phyloP scores from a whole-genome alignment of 306 rosid genomes.

The Delonix regia region DNA sequence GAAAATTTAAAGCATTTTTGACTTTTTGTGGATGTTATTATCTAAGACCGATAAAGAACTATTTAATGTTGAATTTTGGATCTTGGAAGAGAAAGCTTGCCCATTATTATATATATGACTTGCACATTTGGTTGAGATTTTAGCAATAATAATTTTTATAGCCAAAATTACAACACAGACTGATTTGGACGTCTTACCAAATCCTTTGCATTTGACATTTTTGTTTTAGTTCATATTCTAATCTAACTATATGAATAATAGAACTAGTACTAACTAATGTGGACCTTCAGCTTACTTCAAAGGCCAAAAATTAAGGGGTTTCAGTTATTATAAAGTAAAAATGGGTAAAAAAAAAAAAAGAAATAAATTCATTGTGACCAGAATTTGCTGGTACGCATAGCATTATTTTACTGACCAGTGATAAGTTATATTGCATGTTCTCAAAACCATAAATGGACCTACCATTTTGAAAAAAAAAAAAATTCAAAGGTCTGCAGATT shows the following conservation, averaged over 20 bases:
- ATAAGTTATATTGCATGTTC: too few species aligned
- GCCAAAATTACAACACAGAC: background rate
- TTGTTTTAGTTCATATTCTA: background rate
- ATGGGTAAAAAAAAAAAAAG: too few species aligned
- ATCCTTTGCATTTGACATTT: background rate
- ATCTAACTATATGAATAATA: background rate
- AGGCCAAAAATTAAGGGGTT: background rate
- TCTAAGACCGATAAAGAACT: background rate
- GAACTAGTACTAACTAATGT: background rate
- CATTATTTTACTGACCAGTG: too few species aligned
- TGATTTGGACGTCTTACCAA: conserved; percentile 20
- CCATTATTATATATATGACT: background rate
- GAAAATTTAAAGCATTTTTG: background rate
- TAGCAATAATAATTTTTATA: background rate
- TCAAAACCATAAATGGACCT: too few species aligned
- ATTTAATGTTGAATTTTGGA: background rate
- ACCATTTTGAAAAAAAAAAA: too few species aligned
- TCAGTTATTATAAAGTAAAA: too few species aligned
- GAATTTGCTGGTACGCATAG: too few species aligned
- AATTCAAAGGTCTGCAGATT: too few species aligned
- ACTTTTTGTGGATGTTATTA: background rate
- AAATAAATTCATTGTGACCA: too few species aligned
- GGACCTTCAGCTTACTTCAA: background rate
- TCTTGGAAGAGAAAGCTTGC: background rate
- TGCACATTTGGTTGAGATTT: background rate